A percentile compares a stretch with the other conserved stretches of the same genome.
These are phyloP conservation scores for Aspergillus neotritici DNA, from an alignment of 2,329 filamentous ascomycete genomes.

Conservation along the genomic window DNA sequence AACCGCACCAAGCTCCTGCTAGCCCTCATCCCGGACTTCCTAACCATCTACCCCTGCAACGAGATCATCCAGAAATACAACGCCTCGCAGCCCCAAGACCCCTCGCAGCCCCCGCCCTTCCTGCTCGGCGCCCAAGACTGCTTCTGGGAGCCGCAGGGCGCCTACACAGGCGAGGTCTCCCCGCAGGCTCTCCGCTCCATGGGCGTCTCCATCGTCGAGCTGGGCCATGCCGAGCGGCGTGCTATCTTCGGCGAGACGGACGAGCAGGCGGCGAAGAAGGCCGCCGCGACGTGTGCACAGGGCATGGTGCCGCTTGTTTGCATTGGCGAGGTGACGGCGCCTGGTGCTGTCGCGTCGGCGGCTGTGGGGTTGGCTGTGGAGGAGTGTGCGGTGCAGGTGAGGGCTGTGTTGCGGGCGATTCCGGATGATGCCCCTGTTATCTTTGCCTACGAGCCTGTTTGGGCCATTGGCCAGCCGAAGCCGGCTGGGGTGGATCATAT, in stretches of 20 bases:
- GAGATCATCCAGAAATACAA: slow-evolving; percentile 34
- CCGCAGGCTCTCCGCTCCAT: slow-evolving; percentile 61
- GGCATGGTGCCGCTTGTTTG: slow-evolving; percentile 73
- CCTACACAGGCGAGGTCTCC: slow-evolving; percentile 74
- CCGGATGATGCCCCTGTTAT: slow-evolving; percentile 62
- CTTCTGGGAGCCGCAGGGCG: slow-evolving; percentile 62
- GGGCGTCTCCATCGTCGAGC: slow-evolving; percentile 66
- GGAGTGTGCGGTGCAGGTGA: slow-evolving; percentile 63
- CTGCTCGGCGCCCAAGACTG: slow-evolving; percentile 71
- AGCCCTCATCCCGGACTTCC: slow-evolving; percentile 72
- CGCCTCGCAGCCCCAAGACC: slow-evolving; percentile 13
- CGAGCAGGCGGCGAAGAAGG: slow-evolving; percentile 60
- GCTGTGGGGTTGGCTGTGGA: slow-evolving; percentile 55
- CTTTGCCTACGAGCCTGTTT: slow-evolving; percentile 81
- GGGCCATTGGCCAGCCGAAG: slow-evolving; percentile 72
- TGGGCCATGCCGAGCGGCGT: slow-evolving; percentile 75
- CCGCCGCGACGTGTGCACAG: slow-evolving; percentile 60
- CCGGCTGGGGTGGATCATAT: slow-evolving; percentile 71
- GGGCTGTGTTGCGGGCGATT: slow-evolving; percentile 56
- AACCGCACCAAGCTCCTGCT: slow-evolving; percentile 56
- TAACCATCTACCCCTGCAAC: slow-evolving; percentile 53
- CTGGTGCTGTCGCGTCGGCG: slow-evolving; percentile 41
- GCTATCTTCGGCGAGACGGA: slow-evolving; percentile 71
- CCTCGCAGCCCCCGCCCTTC: slow-evolving; percentile 44
- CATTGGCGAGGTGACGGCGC: slow-evolving; percentile 62